Evolutionary conservation across 176 grass and related monocot species (phyloP).

Genomic region (Eragrostis curvula): DNA sequence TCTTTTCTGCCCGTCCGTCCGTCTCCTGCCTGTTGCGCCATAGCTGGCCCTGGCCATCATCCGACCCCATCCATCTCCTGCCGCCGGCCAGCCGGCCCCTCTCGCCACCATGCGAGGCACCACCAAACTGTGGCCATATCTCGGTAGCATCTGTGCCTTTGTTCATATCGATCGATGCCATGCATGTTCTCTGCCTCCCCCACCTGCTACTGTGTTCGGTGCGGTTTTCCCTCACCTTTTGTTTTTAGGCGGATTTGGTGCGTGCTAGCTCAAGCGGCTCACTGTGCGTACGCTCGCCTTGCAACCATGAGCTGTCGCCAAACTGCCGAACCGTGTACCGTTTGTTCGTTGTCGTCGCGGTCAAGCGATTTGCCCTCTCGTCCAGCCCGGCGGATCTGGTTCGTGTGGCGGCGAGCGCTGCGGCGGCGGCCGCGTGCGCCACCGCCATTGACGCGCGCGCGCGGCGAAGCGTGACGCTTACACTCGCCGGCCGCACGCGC

Average conservation of each 20-base stretch:
- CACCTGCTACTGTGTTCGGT: constrained; percentile 11
- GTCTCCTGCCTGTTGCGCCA: neutral
- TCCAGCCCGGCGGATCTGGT: neutral
- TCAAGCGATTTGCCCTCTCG: neutral
- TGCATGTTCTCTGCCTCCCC: neutral
- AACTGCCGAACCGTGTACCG: neutral
- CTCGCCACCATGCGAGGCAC: neutral
- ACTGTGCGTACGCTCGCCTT: neutral
- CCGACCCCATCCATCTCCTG: neutral
- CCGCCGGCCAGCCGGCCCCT: neutral
- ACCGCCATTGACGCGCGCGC: constrained; percentile 9
- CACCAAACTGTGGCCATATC: neutral
- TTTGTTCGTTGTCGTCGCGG: neutral
- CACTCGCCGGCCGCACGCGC: neutral
- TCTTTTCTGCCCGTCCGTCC: constrained; percentile 24
- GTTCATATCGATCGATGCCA: neutral
- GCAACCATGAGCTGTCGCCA: constrained; percentile 25
- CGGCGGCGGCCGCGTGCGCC: neutral
- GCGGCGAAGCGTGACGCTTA: neutral
- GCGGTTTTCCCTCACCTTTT: neutral
- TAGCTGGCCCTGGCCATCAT: neutral
- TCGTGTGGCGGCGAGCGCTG: constrained; percentile 1
- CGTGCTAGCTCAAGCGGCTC: constrained; percentile 15
- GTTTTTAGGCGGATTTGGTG: constrained; percentile 3
- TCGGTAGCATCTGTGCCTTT: neutral